Percentiles rank a stretch among this genome's conserved stretches.
These are phyloP conservation scores for Akebia trifoliata DNA, from an alignment of 164 flowering plant species.

Conservation along the genomic window DNA sequence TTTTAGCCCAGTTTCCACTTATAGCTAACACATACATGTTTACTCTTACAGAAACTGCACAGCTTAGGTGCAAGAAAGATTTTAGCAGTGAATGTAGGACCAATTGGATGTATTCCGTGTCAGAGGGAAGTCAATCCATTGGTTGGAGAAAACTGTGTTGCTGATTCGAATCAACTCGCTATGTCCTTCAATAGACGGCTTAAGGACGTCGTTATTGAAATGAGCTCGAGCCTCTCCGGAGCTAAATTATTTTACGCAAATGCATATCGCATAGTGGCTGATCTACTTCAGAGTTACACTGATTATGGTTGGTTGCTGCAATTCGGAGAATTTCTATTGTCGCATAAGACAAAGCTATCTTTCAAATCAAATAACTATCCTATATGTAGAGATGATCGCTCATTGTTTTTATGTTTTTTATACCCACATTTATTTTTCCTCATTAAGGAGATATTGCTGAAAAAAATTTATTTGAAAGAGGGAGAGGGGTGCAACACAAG, in stretches of 20 bases:
- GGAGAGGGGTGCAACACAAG: no score
- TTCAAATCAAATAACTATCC: no score
- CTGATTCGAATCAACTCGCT: slow-evolving; percentile 47
- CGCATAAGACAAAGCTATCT: no score
- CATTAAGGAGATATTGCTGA: no score
- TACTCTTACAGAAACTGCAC: slow-evolving; percentile 48
- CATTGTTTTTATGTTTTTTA: no score
- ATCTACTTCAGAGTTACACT: slow-evolving; percentile 37
- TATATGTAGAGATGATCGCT: no score
- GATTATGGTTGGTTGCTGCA: slow-evolving; percentile 60
- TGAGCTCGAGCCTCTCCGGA: slow-evolving; percentile 30
- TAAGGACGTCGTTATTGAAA: slow-evolving; percentile 36
- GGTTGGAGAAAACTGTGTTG: slow-evolving; percentile 41
- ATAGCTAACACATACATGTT: not conserved
- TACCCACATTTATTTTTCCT: no score
- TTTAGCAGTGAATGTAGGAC: no score
- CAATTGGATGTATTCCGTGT: no score
- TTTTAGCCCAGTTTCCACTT: not conserved
- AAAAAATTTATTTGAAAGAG: no score
- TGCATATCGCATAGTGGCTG: slow-evolving; percentile 40
- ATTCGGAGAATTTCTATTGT: no score
- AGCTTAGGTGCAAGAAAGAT: no score
- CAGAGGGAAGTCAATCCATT: slow-evolving; percentile 45
- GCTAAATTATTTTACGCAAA: slow-evolving; percentile 53
- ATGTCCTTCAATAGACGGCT: slow-evolving; percentile 41